These are phyloP conservation scores for Mucor irregularis DNA, from an alignment of 371 early-diverging fungal genomes.

Conservation along the genomic window DNA sequence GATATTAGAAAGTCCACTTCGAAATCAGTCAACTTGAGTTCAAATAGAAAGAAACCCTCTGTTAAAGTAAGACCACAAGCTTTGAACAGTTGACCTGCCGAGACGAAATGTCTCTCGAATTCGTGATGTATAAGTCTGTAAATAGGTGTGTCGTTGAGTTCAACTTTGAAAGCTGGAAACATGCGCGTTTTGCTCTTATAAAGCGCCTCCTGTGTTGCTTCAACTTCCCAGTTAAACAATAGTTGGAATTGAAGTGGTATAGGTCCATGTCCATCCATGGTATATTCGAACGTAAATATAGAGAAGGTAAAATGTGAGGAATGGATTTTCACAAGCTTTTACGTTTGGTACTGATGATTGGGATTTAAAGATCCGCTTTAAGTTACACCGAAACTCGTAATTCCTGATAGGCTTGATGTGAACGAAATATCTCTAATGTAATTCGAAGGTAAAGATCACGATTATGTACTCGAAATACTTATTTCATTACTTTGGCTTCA, in stretches of 20 bases:
- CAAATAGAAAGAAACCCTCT: conserved; percentile 46
- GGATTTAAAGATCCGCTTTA: too few relatives aligned
- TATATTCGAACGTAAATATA: too few relatives aligned
- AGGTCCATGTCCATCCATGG: not conserved
- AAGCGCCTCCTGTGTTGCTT: conserved; percentile 13
- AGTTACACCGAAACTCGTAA: too few relatives aligned
- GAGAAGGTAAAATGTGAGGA: too few relatives aligned
- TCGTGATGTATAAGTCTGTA: conserved; percentile 42
- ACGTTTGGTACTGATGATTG: too few relatives aligned
- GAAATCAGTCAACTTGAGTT: conserved; percentile 31
- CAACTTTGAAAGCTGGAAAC: conserved; percentile 37
- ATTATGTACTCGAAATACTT: too few relatives aligned
- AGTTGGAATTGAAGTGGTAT: conserved; percentile 36
- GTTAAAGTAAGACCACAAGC: conserved; percentile 44
- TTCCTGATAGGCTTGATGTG: too few relatives aligned
- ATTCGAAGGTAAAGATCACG: too few relatives aligned
- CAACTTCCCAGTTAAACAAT: conserved; percentile 33
- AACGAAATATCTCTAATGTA: too few relatives aligned
- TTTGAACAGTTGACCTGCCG: conserved; percentile 44
- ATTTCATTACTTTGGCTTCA: too few relatives aligned
- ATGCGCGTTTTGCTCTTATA: conserved; percentile 28
- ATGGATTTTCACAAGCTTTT: too few relatives aligned
- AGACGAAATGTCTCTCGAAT: conserved; percentile 35
- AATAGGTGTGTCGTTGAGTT: conserved; percentile 31
- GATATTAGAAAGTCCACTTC: conserved; percentile 42